These are phyloP conservation scores for Monascus ruber DNA, from an alignment of 2,329 filamentous ascomycete species.

Conservation along the genomic window DNA sequence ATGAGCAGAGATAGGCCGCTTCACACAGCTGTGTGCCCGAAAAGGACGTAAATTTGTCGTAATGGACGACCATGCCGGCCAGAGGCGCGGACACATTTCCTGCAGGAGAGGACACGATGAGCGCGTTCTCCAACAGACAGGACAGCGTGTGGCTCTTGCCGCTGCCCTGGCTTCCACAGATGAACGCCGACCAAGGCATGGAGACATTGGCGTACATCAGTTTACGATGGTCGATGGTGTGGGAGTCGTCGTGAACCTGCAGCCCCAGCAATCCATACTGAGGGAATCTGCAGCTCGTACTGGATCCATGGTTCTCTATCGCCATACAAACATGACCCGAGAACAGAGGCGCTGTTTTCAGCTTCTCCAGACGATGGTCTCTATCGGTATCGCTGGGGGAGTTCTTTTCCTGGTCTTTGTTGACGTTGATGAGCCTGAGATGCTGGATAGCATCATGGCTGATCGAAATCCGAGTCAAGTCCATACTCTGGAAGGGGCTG, in stretches of 20 bases:
- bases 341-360: slow-evolving; percentile 1
- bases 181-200: slow-evolving; percentile 47
- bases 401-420: not conserved
- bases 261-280: slow-evolving; percentile 16
- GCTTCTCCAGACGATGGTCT: not conserved
- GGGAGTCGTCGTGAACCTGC: slow-evolving; percentile 2
- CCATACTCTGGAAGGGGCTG: too few relatives aligned
- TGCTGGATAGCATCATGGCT: not conserved
- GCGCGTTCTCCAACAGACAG: slow-evolving; percentile 41
- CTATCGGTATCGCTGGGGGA: not conserved
- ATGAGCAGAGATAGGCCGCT: slow-evolving; percentile 43
- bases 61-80: slow-evolving; percentile 46
- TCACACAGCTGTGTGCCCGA: slow-evolving; percentile 37
- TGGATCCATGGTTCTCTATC: not conserved
- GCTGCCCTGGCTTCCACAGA: slow-evolving; percentile 52
- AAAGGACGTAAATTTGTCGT: slow-evolving; percentile 35
- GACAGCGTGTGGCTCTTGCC: slow-evolving; percentile 52
- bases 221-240: slow-evolving; percentile 3
- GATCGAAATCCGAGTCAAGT: not conserved
- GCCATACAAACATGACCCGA: not conserved
- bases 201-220: slow-evolving; percentile 38
- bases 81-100: slow-evolving; percentile 38
- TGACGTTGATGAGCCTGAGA: not conserved
- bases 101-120: slow-evolving; percentile 20
- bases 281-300: slow-evolving; percentile 2